Evolutionary conservation across 345 rosid genomes (phyloP), one percentile per base, ranked within the genome.

Genomic region (Brassica rapa): DNA sequence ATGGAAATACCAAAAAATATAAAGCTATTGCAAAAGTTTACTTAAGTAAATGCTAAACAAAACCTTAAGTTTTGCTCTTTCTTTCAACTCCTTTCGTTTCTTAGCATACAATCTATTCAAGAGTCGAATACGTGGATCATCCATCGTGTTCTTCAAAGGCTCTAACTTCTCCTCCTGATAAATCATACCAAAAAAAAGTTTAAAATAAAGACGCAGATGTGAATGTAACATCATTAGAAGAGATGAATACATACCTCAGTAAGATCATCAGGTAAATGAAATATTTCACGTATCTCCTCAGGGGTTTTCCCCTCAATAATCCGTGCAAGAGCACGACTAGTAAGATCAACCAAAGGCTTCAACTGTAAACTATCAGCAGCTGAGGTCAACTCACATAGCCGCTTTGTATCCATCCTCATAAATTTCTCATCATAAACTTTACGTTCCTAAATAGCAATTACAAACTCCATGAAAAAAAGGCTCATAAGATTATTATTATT

Each of bases 311-410:
- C 97, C 82, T 94, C 98, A 70, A 94, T 94, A 76, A 88, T 88
- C 69, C 97, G 86, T 74, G 96, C 96, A 82, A 94, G 96, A 4
- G 98, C 97, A 74, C 98, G 93, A 73, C 98, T 94, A 23, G 97
- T 89, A 41, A 94, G 92, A 88, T 94, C 97, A 83, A 91, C 96
- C 86, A 94, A 81, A 74, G 97, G 94, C 83, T 87, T 90, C 77
- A 94, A 81, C 82, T 94, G 96, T 78, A 94, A 91, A 86, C 96
- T 90, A 79, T 94, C 98, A 41, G 97, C 98, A 37, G 98, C 98
- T 76, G 98, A 92, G 81, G 96, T 92, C 88, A 94, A 82, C 80
- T 94, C 98, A 80, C 98, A 92, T 4, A 94, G 88, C 83, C 88
- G 88, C 80, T 88, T 92, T 62, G 96, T 92, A 80, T 89, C 96